Conservation (phyloP, 2,329 filamentous ascomycete species). For the Phaeosphaeria sp. region DNA sequence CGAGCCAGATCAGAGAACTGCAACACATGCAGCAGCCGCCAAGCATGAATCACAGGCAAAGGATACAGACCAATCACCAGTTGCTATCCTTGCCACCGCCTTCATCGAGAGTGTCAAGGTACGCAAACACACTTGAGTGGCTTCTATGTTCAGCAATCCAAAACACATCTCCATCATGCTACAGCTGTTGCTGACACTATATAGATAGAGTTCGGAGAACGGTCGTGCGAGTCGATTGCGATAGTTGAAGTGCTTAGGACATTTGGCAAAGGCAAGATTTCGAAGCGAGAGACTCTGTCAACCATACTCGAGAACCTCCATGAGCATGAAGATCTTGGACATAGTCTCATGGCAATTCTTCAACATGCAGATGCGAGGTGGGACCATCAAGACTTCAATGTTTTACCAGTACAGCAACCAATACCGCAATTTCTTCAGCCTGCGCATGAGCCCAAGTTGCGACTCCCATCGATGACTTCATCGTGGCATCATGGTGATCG, state of each 20-base stretch:
- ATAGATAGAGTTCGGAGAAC: constrained; percentile 32
- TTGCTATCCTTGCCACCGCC: not conserved
- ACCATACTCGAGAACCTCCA: constrained; percentile 26
- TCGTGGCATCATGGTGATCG: constrained; percentile 16
- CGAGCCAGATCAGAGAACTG: not conserved
- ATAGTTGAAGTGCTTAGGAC: constrained; percentile 23
- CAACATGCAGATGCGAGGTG: constrained; percentile 31
- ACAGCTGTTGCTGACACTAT: not conserved
- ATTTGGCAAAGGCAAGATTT: constrained; percentile 22
- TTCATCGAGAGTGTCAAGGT: constrained; percentile 7
- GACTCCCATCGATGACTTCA: constrained; percentile 20
- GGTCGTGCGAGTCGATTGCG: constrained; percentile 21
- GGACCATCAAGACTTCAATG: constrained; percentile 26
- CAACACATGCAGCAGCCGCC: not conserved
- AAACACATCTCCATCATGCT: not conserved
- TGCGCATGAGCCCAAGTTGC: constrained; percentile 28
- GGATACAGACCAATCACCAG: not conserved
- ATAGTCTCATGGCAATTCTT: constrained; percentile 29
- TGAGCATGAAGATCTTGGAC: constrained; percentile 25
- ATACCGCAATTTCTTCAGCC: constrained; percentile 33
- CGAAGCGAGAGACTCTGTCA: constrained; percentile 28
- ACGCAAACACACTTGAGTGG: not conserved
- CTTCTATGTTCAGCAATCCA: not conserved
- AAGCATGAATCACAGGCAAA: not conserved
- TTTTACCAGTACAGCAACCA: constrained; percentile 6